Base-by-base conservation (phyloP, 805 yeast species). In the Blastobotrys muscicola region DNA sequence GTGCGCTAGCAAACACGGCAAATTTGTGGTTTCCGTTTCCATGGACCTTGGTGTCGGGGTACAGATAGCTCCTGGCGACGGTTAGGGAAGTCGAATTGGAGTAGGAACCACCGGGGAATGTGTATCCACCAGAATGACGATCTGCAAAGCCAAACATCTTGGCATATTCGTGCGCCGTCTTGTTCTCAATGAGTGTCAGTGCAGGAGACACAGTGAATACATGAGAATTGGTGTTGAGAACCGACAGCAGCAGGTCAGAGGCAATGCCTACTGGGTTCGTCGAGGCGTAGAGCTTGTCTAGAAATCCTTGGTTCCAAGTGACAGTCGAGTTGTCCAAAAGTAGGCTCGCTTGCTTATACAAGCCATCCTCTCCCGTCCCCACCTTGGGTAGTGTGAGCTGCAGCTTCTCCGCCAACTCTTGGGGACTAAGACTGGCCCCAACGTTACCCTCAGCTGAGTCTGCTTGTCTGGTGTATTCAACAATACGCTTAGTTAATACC, bases 41-140 rank as follows among this genome's bases (percentile, higher is more conserved):
- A 1, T 66, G 46, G 1, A 64, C 55, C 53, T 80, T 82, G 0
- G 94, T 81, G 8, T 80, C 82, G 0, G 94, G 94, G 55, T 55
- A 81, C 47, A 71, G 59, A 33, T 71, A 62, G 35, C 82, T 69
- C 52, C 94, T 67, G 0, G 95, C 95, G 56, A 80, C 77, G 49
- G 83, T 89, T 63, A 85, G 56, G 45, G 85, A 75, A 2, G 92
- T 85, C 42, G 82, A 73, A 60, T 85, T 85, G 6, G 94, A 82
- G 80, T 87, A 85, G 3, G 90, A 80, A 0, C 95, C 95, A 13
- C 95, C 95, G 14, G 86, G 74, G 58, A 85, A 82, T 0, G 95
- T 85, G 51, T 85, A 65, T 0, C 95, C 95, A 20, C 94, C 95
- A 37, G 89, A 75, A 29, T 67, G 65, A 2, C 64, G 64, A 4